Base-by-base conservation (phyloP, 2,329 filamentous ascomycete species). In the Alternaria brassicicola region DNA sequence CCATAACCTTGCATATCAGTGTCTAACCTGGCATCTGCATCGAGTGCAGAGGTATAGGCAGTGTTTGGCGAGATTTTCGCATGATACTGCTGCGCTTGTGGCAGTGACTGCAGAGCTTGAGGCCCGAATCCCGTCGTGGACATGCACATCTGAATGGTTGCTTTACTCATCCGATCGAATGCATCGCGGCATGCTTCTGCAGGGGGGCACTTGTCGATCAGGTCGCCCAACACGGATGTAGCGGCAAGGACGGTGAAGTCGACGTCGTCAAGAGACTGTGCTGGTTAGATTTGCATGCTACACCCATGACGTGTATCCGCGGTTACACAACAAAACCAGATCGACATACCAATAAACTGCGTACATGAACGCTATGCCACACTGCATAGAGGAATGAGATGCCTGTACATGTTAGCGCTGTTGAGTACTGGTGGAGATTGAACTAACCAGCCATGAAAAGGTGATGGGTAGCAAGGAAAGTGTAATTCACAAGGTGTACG, bases 381-480 rank as follows among this genome's bases (percentile, higher is more conserved):
- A 98, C 95, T 19, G 95, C 93, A 77, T 97, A 98, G 2, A 98
- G 84, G 76, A 97, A 98, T 23, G 94, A 96, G 58, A 98, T 89
- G 48, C 86, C 86, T 87, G 42, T 36, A 21, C 23, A 46, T 60
- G 68, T 69, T 57, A 58, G 49, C 26, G 26, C 47, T 43, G 47
- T 50, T 58, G 52, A 56, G 62, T 51, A 63, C 35, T 48, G 48
- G 39, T 51, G 42, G 33, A 39, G 23, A 35, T 55, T 42, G 13
- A 41, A 72, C 81, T 72, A 89, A 79, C 93, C 94, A 26, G 94
- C 94, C 91, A 97, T 97, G 80, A 98, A 98, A 6, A 98, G 83
- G 78, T 98, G 93, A 75, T 98, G 94, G 0, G 95, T 97, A 2
- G 95, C 93, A 52, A 98, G 81, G 76, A 96, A 98, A 0, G 94